Evolutionary conservation across 1,139 yeast species (phyloP).

Genomic region (Pichia sp.): DNA sequence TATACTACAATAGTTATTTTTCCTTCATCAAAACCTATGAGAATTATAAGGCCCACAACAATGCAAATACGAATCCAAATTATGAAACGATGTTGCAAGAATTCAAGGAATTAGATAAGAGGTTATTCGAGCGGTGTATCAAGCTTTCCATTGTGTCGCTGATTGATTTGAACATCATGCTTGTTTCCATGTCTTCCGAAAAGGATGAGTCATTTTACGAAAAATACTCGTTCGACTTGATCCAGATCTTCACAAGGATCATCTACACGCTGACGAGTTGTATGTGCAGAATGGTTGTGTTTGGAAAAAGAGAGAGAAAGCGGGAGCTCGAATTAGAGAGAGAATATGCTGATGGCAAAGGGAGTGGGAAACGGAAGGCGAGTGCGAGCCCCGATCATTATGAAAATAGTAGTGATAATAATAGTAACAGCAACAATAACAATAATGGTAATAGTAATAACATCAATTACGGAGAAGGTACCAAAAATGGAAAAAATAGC

Average conservation of each 20-base stretch:
- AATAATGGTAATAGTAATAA: too few relatives aligned
- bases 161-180: constrained; percentile 20
- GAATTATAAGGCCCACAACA: background rate
- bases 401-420: background rate
- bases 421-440: background rate
- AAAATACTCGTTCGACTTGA: constrained; percentile 23
- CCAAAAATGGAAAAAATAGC: background rate
- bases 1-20: constrained; percentile 15
- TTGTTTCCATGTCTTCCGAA: constrained; percentile 20
- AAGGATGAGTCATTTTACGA: constrained; percentile 14
- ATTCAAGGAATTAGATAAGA: constrained; percentile 6
- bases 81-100: background rate
- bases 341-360: background rate
- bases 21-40: constrained; percentile 12
- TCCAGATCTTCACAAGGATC: constrained; percentile 22
- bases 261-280: constrained; percentile 15
- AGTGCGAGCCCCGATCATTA: constrained; percentile 1
- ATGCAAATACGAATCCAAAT: background rate
- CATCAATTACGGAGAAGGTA: background rate
- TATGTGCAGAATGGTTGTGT: constrained; percentile 14
- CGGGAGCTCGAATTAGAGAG: background rate
- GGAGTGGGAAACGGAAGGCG: background rate
- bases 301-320: constrained; percentile 1
- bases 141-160: constrained; percentile 13
- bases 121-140: constrained; percentile 12